Base-by-base conservation (phyloP, 345 rosid genomes). In the Eucalyptus urophylla region DNA sequence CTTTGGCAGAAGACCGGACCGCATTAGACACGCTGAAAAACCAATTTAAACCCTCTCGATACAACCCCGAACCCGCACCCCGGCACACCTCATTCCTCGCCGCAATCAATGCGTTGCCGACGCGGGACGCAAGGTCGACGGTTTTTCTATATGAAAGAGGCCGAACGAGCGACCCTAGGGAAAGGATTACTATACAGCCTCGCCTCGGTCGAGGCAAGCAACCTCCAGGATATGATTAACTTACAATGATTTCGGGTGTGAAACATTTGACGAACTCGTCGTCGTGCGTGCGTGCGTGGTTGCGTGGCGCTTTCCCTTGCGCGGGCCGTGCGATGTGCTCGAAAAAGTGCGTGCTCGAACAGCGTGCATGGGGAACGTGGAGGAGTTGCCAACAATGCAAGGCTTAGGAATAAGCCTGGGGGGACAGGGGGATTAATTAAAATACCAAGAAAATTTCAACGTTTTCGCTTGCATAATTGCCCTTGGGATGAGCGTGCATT, bases 281-380 rank as follows among this genome's bases (percentile, higher is more conserved):
- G 58, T 53, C 58, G 58, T 19, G 58, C 58, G 44, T 49, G 56
- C 45, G 62, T 22, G 27, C 13, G 62, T 4, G 62, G 62, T 11
- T 56, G 62, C 62, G 62, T 56, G 62, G 62, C 62, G 62, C 62
- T 56, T 83, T 81, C 49, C 31, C 37, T 43, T 56, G 60, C 37
- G 85, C 50, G 31, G 40, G 56, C 25, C n/a, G 53, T 88, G 87
- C 17, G 87, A 50, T 83, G 16, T n/a, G 76, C 58, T 72, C 49
- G 67, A 54, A 31, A 50, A 31, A 54, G 80, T 60, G 88, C 88
- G 89, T 60, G 92, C 93, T 94, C 86, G 92, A 91, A 90, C 53
- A 44, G 40, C 91, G 94, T 93, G 94, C 92, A 76, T 81, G 62
- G 86, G 86, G 92, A 93, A 93, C 94, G 89, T 93, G 93, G 93